Evolutionary conservation across 225 moss, liverwort and hornwort genomes (phyloP).

Genomic region (Physcomitrellopsis africana): DNA sequence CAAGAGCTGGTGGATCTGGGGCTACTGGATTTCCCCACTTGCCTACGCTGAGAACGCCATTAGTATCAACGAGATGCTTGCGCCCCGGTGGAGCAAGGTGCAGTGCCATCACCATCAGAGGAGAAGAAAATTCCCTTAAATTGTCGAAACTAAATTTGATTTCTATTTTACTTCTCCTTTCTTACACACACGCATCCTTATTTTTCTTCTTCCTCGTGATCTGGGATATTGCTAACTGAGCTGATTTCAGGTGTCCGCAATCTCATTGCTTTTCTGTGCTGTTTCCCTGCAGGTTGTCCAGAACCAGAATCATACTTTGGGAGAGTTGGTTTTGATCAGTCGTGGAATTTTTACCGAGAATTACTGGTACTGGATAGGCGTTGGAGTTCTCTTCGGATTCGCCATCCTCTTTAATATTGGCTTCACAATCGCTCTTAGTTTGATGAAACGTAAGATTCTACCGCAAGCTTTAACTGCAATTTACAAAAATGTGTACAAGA

Average conservation of each 20-base stretch:
- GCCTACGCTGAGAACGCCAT: slow-evolving; percentile 79
- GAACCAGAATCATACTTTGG: slow-evolving; percentile 47
- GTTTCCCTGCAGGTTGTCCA: slow-evolving; percentile 35
- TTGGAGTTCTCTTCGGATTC: slow-evolving; percentile 55
- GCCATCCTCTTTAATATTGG: slow-evolving; percentile 57
- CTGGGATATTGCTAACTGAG: too few relatives aligned
- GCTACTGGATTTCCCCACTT: slow-evolving; percentile 81
- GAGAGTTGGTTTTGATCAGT: slow-evolving; percentile 50
- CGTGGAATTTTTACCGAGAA: slow-evolving; percentile 51
- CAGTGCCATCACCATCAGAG: not conserved
- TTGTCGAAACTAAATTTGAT: too few relatives aligned
- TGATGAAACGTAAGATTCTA: slow-evolving; percentile 49
- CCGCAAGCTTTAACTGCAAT: not conserved
- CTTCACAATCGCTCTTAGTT: slow-evolving; percentile 52
- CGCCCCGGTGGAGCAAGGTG: slow-evolving; percentile 76
- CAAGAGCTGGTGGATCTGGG: slow-evolving; percentile 91
- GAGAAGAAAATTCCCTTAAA: too few relatives aligned
- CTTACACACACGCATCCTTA: too few relatives aligned
- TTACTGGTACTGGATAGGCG: slow-evolving; percentile 68
- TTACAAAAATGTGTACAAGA: not conserved
- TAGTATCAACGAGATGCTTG: slow-evolving; percentile 80
- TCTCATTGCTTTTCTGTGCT: slow-evolving; percentile 1
- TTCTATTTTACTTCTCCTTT: too few relatives aligned
- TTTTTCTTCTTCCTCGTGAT: too few relatives aligned
- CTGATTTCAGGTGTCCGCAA: not conserved